Percentiles rank a stretch among this genome's conserved stretches.
These are phyloP conservation scores for Trichoderma sp. DNA, from an alignment of 2,329 filamentous ascomycete species.

Conservation along the genomic window DNA sequence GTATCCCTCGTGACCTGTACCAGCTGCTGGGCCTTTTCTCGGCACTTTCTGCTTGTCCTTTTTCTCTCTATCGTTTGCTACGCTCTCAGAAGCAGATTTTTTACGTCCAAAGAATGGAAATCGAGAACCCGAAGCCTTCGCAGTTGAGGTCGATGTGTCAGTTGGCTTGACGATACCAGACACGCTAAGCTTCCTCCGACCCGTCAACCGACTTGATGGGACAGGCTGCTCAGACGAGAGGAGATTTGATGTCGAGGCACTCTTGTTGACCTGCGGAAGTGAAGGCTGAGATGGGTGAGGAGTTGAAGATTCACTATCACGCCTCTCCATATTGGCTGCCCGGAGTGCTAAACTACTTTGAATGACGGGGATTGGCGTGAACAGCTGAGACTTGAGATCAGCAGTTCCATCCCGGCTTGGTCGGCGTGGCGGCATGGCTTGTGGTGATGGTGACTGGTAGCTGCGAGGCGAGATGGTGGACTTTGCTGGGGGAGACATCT, in stretches of 20 bases:
- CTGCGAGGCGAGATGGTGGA: constrained; percentile 35
- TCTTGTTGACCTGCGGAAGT: constrained; percentile 39
- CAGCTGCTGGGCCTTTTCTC: constrained; percentile 81
- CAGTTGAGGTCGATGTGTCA: constrained; percentile 58
- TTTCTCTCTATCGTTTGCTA: constrained; percentile 50
- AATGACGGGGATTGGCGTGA: constrained; percentile 57
- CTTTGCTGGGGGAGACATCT: constrained; percentile 43
- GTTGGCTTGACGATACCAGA: constrained; percentile 34
- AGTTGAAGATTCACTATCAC: constrained; percentile 47
- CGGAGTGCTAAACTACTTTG: constrained; percentile 63
- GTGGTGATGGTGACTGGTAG: constrained; percentile 38
- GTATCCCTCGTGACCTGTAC: constrained; percentile 92
- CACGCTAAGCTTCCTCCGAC: constrained; percentile 33
- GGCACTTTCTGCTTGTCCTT: constrained; percentile 42
- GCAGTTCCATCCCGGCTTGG: constrained; percentile 72
- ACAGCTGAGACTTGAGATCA: constrained; percentile 61
- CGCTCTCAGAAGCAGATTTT: constrained; percentile 62
- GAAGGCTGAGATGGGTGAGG: constrained; percentile 44
- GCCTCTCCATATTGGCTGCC: constrained; percentile 51
- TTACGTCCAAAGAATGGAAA: constrained; percentile 80
- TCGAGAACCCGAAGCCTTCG: constrained; percentile 60
- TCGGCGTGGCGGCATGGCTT: constrained; percentile 55
- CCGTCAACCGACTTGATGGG: constrained; percentile 28
- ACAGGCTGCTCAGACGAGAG: constrained; percentile 33
- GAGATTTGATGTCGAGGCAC: constrained; percentile 41